Conservation (phyloP, 1,284 basidiomycete genomes). For the Apiotrichum veenhuisii region DNA sequence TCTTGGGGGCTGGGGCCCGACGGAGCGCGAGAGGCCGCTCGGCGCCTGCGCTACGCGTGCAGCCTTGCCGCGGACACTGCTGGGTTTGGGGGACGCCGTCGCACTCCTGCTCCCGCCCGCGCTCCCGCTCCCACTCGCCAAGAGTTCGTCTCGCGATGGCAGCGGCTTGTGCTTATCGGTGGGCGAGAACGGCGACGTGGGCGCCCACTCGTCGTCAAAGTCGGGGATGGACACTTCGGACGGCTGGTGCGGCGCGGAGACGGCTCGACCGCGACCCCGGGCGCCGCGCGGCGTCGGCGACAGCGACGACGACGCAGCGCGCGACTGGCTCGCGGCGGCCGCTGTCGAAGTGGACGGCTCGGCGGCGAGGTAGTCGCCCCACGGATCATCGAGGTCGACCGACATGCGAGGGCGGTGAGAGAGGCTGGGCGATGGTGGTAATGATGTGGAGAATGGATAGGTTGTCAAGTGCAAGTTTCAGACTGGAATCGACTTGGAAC, state of each 20-base stretch:
- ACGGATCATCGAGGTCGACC: conserved; percentile 5
- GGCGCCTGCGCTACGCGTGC: background rate
- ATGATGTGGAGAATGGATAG: background rate
- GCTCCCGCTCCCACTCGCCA: too few species aligned
- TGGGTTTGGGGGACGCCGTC: background rate
- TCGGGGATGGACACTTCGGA: background rate
- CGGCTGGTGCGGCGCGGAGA: background rate
- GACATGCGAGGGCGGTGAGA: background rate
- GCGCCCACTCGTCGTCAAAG: background rate
- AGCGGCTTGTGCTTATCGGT: background rate
- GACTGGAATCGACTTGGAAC: too few species aligned
- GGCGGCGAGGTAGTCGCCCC: background rate
- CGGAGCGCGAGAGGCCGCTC: background rate
- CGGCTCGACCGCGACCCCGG: background rate
- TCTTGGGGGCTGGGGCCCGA: too few species aligned
- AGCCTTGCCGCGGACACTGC: background rate
- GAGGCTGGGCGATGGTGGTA: background rate
- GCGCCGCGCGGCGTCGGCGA: background rate
- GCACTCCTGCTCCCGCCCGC: background rate
- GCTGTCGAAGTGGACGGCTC: too few species aligned
- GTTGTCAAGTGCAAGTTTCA: too few species aligned
- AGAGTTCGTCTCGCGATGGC: too few species aligned
- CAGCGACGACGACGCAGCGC: background rate
- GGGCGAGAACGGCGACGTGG: background rate
- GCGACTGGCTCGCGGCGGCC: too few species aligned